Evolutionary conservation across 176 grass and related monocot genomes (phyloP).

Genomic region (Lolium multiflorum): DNA sequence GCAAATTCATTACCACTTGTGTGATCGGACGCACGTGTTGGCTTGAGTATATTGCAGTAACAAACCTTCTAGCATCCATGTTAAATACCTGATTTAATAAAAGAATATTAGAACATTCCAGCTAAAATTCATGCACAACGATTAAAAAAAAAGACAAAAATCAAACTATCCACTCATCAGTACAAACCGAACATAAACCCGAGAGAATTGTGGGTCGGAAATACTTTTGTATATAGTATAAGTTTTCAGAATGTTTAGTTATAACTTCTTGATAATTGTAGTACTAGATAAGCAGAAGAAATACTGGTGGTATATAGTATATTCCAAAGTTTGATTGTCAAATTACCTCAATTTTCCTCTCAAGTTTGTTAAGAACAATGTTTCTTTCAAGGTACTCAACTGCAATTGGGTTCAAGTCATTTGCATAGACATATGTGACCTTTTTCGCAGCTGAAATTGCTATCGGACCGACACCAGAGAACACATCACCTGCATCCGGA

Average conservation of each 20-base stretch:
- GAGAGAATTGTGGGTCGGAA: neutral
- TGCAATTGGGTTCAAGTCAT: slow-evolving; percentile 90
- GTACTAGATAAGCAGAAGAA: slow-evolving; percentile 24
- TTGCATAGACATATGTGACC: slow-evolving; percentile 90
- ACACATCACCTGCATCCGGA: slow-evolving; percentile 78
- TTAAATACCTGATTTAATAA: slow-evolving; percentile 66
- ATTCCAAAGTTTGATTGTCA: slow-evolving; percentile 1
- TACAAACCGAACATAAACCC: neutral
- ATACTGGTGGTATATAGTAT: neutral
- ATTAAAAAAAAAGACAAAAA: neutral
- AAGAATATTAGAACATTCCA: slow-evolving; percentile 23
- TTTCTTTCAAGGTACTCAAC: slow-evolving; percentile 89
- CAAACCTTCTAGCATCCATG: slow-evolving; percentile 97
- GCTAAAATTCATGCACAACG: neutral
- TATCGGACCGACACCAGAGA: slow-evolving; percentile 88
- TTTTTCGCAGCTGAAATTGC: slow-evolving; percentile 84
- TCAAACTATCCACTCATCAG: neutral
- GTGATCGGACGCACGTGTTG: slow-evolving; percentile 64
- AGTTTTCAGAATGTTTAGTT: neutral
- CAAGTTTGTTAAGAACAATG: slow-evolving; percentile 90
- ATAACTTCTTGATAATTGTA: neutral
- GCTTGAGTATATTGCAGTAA: slow-evolving; percentile 67
- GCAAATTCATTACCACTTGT: slow-evolving; percentile 98
- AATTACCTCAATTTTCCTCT: slow-evolving; percentile 86
- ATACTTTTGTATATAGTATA: no score